Percentiles rank a stretch among this genome's conserved stretches.
Conservation (phyloP, 2,329 filamentous ascomycete species). For the Botryotinia calthae region DNA sequence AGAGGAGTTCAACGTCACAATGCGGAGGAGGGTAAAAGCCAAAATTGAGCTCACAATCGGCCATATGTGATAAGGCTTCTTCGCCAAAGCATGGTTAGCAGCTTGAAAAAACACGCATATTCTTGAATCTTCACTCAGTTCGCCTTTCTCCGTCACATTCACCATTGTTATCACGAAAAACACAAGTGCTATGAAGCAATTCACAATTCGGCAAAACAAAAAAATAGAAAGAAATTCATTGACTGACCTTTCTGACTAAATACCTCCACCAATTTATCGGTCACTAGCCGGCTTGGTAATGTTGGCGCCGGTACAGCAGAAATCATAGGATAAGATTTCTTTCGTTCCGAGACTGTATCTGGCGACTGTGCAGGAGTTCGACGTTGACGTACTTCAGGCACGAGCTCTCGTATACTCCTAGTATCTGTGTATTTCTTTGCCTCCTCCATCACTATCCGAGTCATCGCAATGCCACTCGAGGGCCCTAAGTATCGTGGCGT, state of each 20-base stretch:
- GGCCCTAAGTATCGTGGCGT: slow-evolving; percentile 84
- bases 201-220: slow-evolving; percentile 1
- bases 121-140: slow-evolving; percentile 1
- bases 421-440: slow-evolving; percentile 91
- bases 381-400: slow-evolving; percentile 68
- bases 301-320: slow-evolving; percentile 77
- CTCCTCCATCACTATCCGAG: slow-evolving; percentile 90
- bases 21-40: slow-evolving; percentile 13
- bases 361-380: slow-evolving; percentile 66
- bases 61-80: slow-evolving; percentile 12
- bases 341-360: slow-evolving; percentile 54
- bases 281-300: slow-evolving; percentile 70
- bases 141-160: neutral
- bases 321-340: slow-evolving; percentile 87
- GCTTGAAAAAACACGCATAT: slow-evolving; percentile 6
- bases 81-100: slow-evolving; percentile 12
- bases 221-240: slow-evolving; percentile 7
- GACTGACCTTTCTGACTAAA: slow-evolving; percentile 77
- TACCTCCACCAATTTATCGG: slow-evolving; percentile 76
- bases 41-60: slow-evolving; percentile 16
- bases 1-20: slow-evolving; percentile 5
- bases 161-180: neutral
- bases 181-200: neutral
- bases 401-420: slow-evolving; percentile 86
- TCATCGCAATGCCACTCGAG: slow-evolving; percentile 94